Base-by-base conservation (phyloP, 2,329 filamentous ascomycete species). In the Leptosphaerulina australis region DNA sequence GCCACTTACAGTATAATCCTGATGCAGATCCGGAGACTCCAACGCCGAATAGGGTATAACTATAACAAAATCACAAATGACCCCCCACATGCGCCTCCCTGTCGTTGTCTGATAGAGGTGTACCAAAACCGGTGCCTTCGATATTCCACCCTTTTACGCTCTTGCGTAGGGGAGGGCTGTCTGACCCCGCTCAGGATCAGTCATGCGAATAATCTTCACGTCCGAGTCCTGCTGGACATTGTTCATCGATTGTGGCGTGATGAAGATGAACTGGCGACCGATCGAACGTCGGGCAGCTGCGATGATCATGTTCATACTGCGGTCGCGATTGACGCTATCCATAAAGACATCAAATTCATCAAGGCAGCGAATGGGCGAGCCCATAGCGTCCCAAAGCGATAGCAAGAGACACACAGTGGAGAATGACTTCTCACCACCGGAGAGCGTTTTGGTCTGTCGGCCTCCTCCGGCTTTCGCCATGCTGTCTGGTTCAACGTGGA, bases 341-440 rank as follows among this genome's bases (percentile, higher is more conserved):
- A 99, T 99, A 79, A 97, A 99, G 24, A 99, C 94, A 70, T 99
- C 94, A 68, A 97, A 99, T 74, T 99, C 94, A 74, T 99, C 94
- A 44, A 99, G 80, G 67, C 94, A 99, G 45, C 94, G 85, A 53
- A 99, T 88, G 0, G 92, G 93, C 14, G 91, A 95, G 9, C 94
- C 93, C 88, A 99, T 99, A 22, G 94, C 93, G 69, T 99, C 94
- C 94, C 94, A 99, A 14, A 99, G 87, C 2, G 91, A 85, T 24
- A 99, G 81, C 45, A 99, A 78, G 62, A 99, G 82, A 74, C 94
- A 99, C 52, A 97, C 95, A 3, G 93, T 96, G 3, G 92, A 95
- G 72, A 97, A 99, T 0, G 93, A 97, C 72, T 99, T 99, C 71
- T 99, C 94, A 22, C 94, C 94, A 44, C 94, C 94, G 7, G 92